Conservation (phyloP, 2,329 filamentous ascomycete species). For the Tolypocladium sp. region DNA sequence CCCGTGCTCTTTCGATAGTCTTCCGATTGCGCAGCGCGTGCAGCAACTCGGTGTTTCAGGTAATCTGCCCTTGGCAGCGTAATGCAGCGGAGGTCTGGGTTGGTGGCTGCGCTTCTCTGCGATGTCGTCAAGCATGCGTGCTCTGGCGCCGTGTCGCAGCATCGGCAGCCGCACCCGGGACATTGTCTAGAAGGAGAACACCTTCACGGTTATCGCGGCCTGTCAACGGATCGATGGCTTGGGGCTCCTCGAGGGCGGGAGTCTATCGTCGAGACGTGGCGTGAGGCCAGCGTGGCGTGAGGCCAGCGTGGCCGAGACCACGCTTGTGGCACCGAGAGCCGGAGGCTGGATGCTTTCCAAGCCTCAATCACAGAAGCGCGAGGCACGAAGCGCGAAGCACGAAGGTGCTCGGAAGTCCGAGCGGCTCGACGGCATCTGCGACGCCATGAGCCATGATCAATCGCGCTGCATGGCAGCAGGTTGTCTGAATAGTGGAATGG, state of each 20-base stretch:
- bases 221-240: neutral
- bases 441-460: neutral
- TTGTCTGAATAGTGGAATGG: no score
- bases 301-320: neutral
- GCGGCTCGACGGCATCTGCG: neutral
- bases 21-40: neutral
- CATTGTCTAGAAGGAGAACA: neutral
- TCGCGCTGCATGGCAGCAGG: neutral
- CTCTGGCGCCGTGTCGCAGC: neutral
- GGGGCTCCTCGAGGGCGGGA: constrained; percentile 8
- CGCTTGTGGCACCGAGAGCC: neutral
- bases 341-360: neutral
- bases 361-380: neutral
- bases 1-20: neutral
- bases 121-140: neutral
- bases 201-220: neutral
- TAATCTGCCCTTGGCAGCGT: no score
- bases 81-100: no score
- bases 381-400: neutral
- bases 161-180: neutral
- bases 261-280: neutral
- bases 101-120: neutral
- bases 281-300: no score
- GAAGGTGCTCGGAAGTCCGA: neutral
- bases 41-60: neutral